Conservation (phyloP, 1,139 yeast species). For the Waltiozyma solani region DNA sequence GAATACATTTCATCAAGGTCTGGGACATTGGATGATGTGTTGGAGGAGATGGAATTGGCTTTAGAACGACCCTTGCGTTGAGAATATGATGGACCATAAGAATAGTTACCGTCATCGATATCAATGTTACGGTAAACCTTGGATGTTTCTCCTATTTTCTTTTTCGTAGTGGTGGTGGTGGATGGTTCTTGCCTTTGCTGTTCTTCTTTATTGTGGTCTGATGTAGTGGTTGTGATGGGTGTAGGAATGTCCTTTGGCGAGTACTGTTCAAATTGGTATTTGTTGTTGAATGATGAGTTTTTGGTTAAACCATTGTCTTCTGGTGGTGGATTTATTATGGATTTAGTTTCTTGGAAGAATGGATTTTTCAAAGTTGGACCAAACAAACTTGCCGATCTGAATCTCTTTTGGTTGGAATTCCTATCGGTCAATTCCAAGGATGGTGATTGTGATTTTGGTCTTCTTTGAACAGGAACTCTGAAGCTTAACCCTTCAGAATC, state of each 20-base stretch:
- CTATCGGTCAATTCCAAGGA: neutral
- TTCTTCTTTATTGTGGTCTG: too few relatives aligned
- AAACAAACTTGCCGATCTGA: conserved; percentile 17
- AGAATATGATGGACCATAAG: neutral
- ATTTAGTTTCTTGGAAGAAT: conserved; percentile 11
- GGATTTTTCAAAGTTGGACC: conserved; percentile 16
- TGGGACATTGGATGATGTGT: conserved; percentile 7
- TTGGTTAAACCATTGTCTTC: neutral
- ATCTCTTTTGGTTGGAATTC: conserved; percentile 12
- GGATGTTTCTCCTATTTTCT: neutral
- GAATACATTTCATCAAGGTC: conserved; percentile 14
- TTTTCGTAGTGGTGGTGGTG: too few relatives aligned
- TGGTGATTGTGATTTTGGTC: conserved; percentile 2
- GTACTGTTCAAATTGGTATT: neutral
- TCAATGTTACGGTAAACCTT: conserved; percentile 14
- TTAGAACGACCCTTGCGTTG: neutral
- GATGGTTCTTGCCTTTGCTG: too few relatives aligned
- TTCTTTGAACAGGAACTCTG: neutral
- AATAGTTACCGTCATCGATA: conserved; percentile 16
- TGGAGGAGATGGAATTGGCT: neutral
- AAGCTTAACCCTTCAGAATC: conserved; percentile 16
- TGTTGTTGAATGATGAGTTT: neutral
- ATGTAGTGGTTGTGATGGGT: too few relatives aligned
- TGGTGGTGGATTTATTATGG: too few relatives aligned
- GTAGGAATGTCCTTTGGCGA: neutral